Conservation (phyloP, 352 stramenopile genomes). For the Thalassiosira exigua region DNA sequence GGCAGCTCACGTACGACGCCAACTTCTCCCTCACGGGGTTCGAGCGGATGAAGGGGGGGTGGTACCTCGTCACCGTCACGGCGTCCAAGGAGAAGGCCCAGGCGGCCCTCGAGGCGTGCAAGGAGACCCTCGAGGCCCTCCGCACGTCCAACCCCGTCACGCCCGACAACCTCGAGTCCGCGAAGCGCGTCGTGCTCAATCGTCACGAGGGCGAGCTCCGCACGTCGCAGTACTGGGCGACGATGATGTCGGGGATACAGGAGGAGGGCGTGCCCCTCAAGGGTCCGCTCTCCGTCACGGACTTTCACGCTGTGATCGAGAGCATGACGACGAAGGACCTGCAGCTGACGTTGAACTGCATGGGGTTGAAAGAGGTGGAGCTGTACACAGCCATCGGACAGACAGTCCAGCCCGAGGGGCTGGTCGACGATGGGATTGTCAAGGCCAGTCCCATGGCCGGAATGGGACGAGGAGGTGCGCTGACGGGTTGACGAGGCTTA, state of each 20-base stretch:
- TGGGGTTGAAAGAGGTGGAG: slow-evolving; percentile 39
- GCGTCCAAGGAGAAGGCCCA: slow-evolving; percentile 86
- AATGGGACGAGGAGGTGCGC: background rate
- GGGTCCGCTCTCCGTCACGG: slow-evolving; percentile 29
- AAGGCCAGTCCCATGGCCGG: background rate
- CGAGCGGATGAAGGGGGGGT: slow-evolving; percentile 83
- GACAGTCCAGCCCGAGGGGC: background rate
- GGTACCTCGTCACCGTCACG: slow-evolving; percentile 86
- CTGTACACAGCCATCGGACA: background rate
- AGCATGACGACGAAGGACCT: slow-evolving; percentile 13
- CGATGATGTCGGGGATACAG: slow-evolving; percentile 85
- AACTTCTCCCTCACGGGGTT: slow-evolving; percentile 87
- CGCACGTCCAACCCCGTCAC: slow-evolving; percentile 73
- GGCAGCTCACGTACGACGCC: slow-evolving; percentile 89
- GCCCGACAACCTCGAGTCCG: slow-evolving; percentile 84
- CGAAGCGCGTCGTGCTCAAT: slow-evolving; percentile 86
- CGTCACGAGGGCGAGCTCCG: slow-evolving; percentile 83
- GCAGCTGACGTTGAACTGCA: slow-evolving; percentile 30
- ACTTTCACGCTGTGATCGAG: slow-evolving; percentile 35
- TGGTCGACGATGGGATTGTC: background rate
- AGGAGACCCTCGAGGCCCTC: slow-evolving; percentile 82
- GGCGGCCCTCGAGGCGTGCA: slow-evolving; percentile 83
- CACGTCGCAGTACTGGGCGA: slow-evolving; percentile 81
- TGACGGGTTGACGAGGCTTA: background rate
- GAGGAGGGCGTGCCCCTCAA: slow-evolving; percentile 83